A percentile compares a stretch with the other conserved stretches of the same genome.
phyloP scores from a whole-genome alignment of 2,329 filamentous ascomycete species.

The Cordyceps militaris region DNA sequence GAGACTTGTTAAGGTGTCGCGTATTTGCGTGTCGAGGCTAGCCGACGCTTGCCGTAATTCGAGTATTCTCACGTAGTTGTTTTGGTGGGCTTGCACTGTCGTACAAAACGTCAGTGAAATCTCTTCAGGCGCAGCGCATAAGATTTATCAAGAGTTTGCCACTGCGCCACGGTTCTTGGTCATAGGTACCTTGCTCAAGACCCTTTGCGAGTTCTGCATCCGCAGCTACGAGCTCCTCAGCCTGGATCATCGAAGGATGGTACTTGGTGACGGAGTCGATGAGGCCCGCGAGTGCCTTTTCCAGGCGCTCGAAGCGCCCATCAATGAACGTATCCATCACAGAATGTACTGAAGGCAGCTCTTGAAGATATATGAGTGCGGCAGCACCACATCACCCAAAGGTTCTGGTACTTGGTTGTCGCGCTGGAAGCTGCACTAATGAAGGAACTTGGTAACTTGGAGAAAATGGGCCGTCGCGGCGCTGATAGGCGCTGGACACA shows the following conservation, averaged over 20 bases:
- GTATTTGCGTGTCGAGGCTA: constrained; percentile 64
- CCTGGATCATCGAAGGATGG: constrained; percentile 63
- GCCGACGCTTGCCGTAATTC: constrained; percentile 59
- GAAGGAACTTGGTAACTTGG: not conserved
- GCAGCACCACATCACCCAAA: not conserved
- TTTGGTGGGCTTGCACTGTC: constrained; percentile 65
- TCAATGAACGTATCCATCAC: constrained; percentile 58
- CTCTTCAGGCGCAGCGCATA: not conserved
- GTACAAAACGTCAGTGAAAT: not conserved
- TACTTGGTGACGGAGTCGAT: constrained; percentile 78
- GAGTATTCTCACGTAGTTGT: constrained; percentile 62
- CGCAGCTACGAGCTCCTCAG: constrained; percentile 61
- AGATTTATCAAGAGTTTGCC: no score
- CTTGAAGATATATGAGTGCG: not conserved
- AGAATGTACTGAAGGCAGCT: not conserved
- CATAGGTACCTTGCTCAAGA: constrained; percentile 52
- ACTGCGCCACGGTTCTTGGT: no score
- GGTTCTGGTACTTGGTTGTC: not conserved
- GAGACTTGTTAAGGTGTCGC: constrained; percentile 60
- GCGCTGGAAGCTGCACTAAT: not conserved
- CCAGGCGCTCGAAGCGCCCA: constrained; percentile 56
- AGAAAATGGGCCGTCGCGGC: not conserved
- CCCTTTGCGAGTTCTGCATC: constrained; percentile 61
- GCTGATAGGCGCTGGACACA: not conserved
- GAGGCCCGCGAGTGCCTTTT: constrained; percentile 59